A percentile compares a stretch with the other conserved stretches of the same genome.
phyloP scores from a whole-genome alignment of 1,284 basidiomycete species.

The Rhodotorula sp. region DNA sequence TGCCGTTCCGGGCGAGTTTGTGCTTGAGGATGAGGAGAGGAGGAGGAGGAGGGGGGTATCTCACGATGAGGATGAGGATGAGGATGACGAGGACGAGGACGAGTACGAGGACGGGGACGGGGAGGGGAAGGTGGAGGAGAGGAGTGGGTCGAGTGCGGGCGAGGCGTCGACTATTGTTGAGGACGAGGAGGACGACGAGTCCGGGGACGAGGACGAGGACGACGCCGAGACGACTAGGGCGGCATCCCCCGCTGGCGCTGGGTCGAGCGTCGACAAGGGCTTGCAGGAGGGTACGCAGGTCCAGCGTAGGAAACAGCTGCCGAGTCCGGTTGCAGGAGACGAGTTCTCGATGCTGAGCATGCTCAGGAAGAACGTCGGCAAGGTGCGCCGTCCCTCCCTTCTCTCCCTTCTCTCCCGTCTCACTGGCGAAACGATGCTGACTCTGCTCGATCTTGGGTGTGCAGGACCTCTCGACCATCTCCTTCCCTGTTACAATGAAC shows the following conservation, averaged over 20 bases:
- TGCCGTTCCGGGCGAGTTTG: slow-evolving; percentile 36
- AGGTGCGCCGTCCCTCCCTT: slow-evolving; percentile 55
- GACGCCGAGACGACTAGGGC: neutral
- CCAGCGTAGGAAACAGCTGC: slow-evolving; percentile 62
- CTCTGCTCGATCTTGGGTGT: neutral
- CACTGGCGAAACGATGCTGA: neutral
- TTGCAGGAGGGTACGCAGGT: slow-evolving; percentile 38
- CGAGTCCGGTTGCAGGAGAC: slow-evolving; percentile 59
- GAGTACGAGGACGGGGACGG: slow-evolving; percentile 22
- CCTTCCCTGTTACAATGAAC: slow-evolving; percentile 82
- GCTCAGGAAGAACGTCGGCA: slow-evolving; percentile 88
- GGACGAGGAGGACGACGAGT: slow-evolving; percentile 11
- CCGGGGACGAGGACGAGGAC: slow-evolving; percentile 8
- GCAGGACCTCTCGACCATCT: slow-evolving; percentile 78
- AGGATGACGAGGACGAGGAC: slow-evolving; percentile 43
- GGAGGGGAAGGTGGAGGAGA: neutral
- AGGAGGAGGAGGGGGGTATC: slow-evolving; percentile 30
- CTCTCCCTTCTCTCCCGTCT: neutral
- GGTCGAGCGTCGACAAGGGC: neutral
- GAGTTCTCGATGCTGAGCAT: slow-evolving; percentile 84
- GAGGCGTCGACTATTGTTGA: neutral
- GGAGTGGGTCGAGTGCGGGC: neutral
- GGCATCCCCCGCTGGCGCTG: neutral
- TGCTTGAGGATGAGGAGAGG: slow-evolving; percentile 39
- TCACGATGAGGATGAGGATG: slow-evolving; percentile 30